phyloP scores from a whole-genome alignment of 345 rosid species.

The Gossypium herbaceum region DNA sequence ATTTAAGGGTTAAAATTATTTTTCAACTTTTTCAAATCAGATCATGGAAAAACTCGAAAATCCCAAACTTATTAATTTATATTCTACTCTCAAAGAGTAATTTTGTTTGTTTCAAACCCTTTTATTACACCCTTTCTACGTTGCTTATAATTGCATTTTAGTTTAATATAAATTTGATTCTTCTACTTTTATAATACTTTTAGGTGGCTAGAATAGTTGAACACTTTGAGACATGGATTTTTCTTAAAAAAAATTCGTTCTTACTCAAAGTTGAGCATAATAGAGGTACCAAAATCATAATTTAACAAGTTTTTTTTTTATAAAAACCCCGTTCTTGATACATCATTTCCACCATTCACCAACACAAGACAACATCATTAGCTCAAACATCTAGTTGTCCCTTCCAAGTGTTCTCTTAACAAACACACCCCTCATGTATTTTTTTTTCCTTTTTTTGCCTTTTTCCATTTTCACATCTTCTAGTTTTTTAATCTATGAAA shows the following conservation, averaged over 20 bases:
- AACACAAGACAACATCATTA: constrained; percentile 88
- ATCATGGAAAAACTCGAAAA: not conserved
- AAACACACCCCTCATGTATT: too few species aligned
- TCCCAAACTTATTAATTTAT: constrained; percentile 11
- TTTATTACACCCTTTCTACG: not conserved
- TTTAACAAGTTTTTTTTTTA: not conserved
- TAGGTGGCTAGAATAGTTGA: too few species aligned
- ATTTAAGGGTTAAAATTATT: too few species aligned
- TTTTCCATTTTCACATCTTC: constrained; percentile 21
- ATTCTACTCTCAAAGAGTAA: constrained; percentile 17
- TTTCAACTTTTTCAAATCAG: not conserved
- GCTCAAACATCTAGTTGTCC: constrained; percentile 57
- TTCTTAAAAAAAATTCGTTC: too few species aligned
- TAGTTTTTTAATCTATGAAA: constrained; percentile 5
- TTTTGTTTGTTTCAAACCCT: constrained; percentile 24
- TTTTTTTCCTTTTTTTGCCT: not conserved
- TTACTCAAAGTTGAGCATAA: not conserved
- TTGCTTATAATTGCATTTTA: too few species aligned
- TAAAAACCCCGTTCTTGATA: constrained; percentile 53
- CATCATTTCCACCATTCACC: constrained; percentile 86
- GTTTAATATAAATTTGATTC: too few species aligned
- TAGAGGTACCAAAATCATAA: not conserved
- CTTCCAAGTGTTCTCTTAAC: constrained; percentile 14
- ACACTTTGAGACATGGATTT: too few species aligned
- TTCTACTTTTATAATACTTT: too few species aligned